Base-by-base conservation (phyloP, 176 grass and related monocot genomes). In the Paspalum notatum region DNA sequence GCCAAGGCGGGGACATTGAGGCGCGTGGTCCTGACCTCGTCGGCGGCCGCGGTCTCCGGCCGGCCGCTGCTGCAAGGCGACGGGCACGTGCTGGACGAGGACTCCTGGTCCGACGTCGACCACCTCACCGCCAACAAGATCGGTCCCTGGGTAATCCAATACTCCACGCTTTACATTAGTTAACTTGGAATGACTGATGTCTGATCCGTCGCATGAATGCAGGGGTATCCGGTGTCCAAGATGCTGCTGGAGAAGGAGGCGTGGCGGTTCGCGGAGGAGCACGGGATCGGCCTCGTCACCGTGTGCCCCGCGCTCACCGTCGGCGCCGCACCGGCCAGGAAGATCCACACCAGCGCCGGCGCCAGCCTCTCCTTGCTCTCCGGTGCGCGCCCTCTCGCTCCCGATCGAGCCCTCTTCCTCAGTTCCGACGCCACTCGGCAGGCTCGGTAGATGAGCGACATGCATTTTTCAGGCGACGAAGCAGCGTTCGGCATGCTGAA, bases 1-100 rank as follows among this genome's bases (percentile, higher is more conserved):
- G 53, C 46, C 1, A 91, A 72, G 43, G 84, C 82, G 0, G 77
- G 84, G 7, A 89, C 87, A 13, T 85, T 97, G 26, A 82, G 60
- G 77, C 86, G 94, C 5, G 77, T 94, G 5, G 8, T 97, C 69
- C 72, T 93, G 20, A 97, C 94, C 10, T 97, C 88, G 0, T 93
- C 94, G 44, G 74, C 45, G 17, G 68, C 85, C 1, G 66, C 60
- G 2, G 74, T 93, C 16, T 83, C 74, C 38, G 20, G 54, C 41
- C 75, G 81, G 63, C 72, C 85, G 74, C 14, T 52, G 17, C 51
- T 86, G 68, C 11, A 40, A 4, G 82, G 63, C 52, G 52, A 50
- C 20, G 82, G 42, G 8, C 75, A 77, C 16, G 75, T 77, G 0
- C 25, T 77, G 16, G 75, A 63, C 75, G 75, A 77, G 25, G 9